Evolutionary conservation across 1,284 basidiomycete species (phyloP).

Genomic region (Ustanciosporium gigantosporum): DNA sequence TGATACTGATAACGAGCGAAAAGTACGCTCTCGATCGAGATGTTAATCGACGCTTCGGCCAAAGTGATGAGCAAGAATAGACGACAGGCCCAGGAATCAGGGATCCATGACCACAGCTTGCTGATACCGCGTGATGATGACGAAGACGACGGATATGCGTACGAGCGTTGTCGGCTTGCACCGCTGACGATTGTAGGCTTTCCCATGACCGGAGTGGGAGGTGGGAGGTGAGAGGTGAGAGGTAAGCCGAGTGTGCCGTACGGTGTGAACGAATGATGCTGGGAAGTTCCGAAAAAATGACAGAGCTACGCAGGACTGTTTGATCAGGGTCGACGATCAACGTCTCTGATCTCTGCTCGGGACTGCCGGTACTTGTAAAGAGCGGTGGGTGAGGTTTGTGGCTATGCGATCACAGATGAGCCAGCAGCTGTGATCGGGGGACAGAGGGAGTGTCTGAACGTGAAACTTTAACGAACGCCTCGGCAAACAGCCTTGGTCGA

Average conservation of each 20-base stretch:
- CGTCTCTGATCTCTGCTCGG: background rate
- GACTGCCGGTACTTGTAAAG: background rate
- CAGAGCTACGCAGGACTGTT: background rate
- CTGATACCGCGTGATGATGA: slow-evolving; percentile 24
- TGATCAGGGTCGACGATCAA: background rate
- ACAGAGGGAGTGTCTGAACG: background rate
- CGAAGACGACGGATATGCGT: slow-evolving; percentile 21
- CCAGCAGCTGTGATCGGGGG: background rate
- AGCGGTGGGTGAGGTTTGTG: too few species aligned
- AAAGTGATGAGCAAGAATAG: slow-evolving; percentile 47
- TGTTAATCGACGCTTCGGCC: slow-evolving; percentile 43
- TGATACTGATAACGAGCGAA: slow-evolving; percentile 38
- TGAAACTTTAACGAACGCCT: background rate
- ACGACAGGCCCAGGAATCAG: slow-evolving; percentile 38
- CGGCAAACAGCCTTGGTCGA: background rate
- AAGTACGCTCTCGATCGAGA: slow-evolving; percentile 49
- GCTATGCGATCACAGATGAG: background rate
- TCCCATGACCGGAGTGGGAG: slow-evolving; percentile 25
- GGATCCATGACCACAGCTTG: slow-evolving; percentile 34
- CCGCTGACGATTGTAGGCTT: slow-evolving; percentile 6
- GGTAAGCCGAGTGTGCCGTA: background rate
- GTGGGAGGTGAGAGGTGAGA: background rate
- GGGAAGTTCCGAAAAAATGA: background rate
- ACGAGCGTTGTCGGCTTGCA: slow-evolving; percentile 21
- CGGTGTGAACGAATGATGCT: background rate